Evolutionary conservation across 805 yeast species (phyloP).

Genomic region (Starmerella floricola): DNA sequence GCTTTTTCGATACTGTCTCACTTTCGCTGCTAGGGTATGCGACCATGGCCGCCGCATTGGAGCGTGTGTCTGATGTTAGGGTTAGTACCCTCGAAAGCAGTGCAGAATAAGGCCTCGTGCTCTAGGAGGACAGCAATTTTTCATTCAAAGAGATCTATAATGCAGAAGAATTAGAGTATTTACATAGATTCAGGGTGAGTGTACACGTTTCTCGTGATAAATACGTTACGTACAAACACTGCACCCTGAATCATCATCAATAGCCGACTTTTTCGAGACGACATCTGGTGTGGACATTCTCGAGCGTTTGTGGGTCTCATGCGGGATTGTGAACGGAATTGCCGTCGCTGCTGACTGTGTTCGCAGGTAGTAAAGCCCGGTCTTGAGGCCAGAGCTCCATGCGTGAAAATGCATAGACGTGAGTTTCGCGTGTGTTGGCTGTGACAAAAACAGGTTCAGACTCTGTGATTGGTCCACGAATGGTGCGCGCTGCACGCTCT

Average conservation of each 20-base stretch:
- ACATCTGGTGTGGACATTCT: not conserved
- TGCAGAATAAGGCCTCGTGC: no score
- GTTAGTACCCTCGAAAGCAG: no score
- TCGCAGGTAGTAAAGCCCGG: conserved; percentile 93
- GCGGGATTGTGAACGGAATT: conserved; percentile 69
- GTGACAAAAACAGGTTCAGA: conserved; percentile 70
- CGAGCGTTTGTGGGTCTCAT: conserved; percentile 9
- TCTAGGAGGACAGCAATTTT: no score
- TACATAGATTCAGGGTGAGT: not conserved
- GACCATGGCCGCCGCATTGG: no score
- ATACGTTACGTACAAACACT: not conserved
- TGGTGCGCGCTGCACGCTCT: conserved; percentile 66
- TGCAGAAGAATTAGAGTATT: not conserved
- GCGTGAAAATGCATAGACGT: conserved; percentile 97
- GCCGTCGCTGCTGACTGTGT: conserved; percentile 95
- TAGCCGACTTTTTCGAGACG: no score
- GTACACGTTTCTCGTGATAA: not conserved
- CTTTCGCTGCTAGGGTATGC: no score
- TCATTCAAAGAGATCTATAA: not conserved
- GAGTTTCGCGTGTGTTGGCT: conserved; percentile 84
- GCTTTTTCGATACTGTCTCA: no score
- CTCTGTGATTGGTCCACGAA: conserved; percentile 84
- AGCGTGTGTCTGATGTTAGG: no score
- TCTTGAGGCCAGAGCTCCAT: conserved; percentile 92
- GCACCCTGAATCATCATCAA: not conserved